phyloP scores from a whole-genome alignment of 345 rosid species.

The Gossypium sturtianum region DNA sequence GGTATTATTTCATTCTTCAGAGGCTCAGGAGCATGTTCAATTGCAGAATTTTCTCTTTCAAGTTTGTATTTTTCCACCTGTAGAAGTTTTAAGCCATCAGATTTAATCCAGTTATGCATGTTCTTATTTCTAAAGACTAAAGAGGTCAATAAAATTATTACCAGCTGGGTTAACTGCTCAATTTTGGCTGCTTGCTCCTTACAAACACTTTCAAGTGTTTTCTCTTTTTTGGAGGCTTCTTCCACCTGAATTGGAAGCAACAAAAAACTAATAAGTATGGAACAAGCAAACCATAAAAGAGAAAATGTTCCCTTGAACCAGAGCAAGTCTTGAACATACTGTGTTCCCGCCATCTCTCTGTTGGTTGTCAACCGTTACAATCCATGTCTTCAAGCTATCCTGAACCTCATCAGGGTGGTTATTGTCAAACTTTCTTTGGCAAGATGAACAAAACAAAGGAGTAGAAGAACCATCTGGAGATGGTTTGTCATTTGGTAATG shows the following conservation, averaged over 20 bases:
- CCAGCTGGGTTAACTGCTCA: constrained; percentile 57
- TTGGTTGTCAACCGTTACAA: constrained; percentile 23
- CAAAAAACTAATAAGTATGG: not conserved
- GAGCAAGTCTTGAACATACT: constrained; percentile 19
- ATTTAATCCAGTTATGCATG: not conserved
- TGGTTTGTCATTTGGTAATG: constrained; percentile 28
- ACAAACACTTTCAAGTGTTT: constrained; percentile 65
- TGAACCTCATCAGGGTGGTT: constrained; percentile 27
- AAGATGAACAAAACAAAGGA: constrained; percentile 56
- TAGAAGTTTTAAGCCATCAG: constrained; percentile 21
- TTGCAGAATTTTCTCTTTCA: constrained; percentile 28
- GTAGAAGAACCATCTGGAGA: constrained; percentile 29
- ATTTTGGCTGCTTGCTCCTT: constrained; percentile 75
- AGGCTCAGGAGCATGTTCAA: constrained; percentile 15
- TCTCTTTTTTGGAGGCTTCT: constrained; percentile 37
- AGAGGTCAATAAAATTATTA: constrained; percentile 22
- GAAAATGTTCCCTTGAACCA: not conserved
- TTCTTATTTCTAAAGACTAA: not conserved
- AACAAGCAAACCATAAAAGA: not conserved
- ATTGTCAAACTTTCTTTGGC: constrained; percentile 44
- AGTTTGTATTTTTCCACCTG: constrained; percentile 58
- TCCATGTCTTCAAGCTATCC: constrained; percentile 58
- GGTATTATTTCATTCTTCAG: constrained; percentile 22
- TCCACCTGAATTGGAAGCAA: constrained; percentile 38
- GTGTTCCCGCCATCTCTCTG: constrained; percentile 10